Percentiles rank a stretch among this genome's conserved stretches.
These are phyloP conservation scores for Serpula lacrymans DNA, from an alignment of 768 basidiomycete genomes.

Conservation along the genomic window DNA sequence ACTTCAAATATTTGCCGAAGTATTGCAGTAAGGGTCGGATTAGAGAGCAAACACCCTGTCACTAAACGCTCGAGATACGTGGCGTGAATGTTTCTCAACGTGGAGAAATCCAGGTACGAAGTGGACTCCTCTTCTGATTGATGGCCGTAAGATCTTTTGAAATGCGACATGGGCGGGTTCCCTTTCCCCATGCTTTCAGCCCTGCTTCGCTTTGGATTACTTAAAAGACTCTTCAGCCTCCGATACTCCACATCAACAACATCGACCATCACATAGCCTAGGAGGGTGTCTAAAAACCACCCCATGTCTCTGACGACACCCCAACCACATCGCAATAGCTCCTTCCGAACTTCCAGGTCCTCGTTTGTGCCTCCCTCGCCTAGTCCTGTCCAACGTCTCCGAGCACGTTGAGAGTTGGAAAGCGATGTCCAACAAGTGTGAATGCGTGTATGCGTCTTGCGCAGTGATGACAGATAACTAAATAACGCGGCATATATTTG, in stretches of 20 bases:
- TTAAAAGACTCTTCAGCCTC: conserved; percentile 60
- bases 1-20: conserved; percentile 74
- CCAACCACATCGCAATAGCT: conserved; percentile 78
- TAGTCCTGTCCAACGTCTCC: conserved; percentile 82
- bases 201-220: conserved; percentile 18
- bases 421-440: conserved; percentile 82
- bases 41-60: conserved; percentile 75
- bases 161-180: background rate
- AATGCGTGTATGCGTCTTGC: conserved; percentile 79
- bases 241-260: conserved; percentile 84
- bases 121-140: conserved; percentile 11
- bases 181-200: conserved; percentile 16
- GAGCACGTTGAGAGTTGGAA: conserved; percentile 80
- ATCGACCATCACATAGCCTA: conserved; percentile 87
- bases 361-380: conserved; percentile 81
- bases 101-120: conserved; percentile 73
- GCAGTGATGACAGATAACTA: conserved; percentile 77
- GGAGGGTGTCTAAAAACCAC: conserved; percentile 84
- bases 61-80: conserved; percentile 77
- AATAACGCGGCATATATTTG: conserved; percentile 74
- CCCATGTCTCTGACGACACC: conserved; percentile 84
- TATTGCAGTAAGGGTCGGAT: conserved; percentile 55
- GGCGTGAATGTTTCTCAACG: conserved; percentile 76
- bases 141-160: conserved; percentile 7
- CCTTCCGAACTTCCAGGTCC: conserved; percentile 61